Percentiles rank a stretch among this genome's conserved stretches.
Conservation (phyloP, 257 asterid genomes). For the Petrea volubilis region DNA sequence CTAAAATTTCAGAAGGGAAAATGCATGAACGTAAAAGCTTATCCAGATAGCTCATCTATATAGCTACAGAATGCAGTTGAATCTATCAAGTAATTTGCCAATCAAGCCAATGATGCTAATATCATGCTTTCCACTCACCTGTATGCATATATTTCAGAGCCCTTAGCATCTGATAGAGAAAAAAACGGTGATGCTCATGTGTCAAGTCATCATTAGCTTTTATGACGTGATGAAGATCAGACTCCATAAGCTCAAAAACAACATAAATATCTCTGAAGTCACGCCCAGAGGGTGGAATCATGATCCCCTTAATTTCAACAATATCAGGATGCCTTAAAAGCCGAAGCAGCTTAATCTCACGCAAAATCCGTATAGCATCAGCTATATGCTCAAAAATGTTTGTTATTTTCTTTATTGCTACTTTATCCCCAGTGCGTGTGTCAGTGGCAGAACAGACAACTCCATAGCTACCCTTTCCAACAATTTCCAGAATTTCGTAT, state of each 20-base stretch:
- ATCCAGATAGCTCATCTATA: background rate
- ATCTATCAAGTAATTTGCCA: conserved; percentile 4
- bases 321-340: conserved; percentile 89
- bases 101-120: background rate
- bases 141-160: conserved; percentile 92
- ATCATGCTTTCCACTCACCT: conserved; percentile 42
- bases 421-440: conserved; percentile 87
- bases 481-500: conserved; percentile 79
- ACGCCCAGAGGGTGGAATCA: conserved; percentile 86
- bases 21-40: background rate
- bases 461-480: conserved; percentile 96
- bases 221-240: conserved; percentile 95
- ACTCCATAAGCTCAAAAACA: conserved; percentile 95
- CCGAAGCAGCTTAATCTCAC: conserved; percentile 86
- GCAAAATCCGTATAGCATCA: conserved; percentile 84
- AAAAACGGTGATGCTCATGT: conserved; percentile 86
- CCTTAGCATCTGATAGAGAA: conserved; percentile 90
- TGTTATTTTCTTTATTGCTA: conserved; percentile 87
- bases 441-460: conserved; percentile 92
- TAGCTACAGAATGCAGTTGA: background rate
- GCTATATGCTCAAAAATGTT: conserved; percentile 83
- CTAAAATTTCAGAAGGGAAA: background rate
- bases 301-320: conserved; percentile 85
- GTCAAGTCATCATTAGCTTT: conserved; percentile 96
- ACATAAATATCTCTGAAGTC: conserved; percentile 87